phyloP scores from a whole-genome alignment of 768 basidiomycete species.

The Mycena crocata region DNA sequence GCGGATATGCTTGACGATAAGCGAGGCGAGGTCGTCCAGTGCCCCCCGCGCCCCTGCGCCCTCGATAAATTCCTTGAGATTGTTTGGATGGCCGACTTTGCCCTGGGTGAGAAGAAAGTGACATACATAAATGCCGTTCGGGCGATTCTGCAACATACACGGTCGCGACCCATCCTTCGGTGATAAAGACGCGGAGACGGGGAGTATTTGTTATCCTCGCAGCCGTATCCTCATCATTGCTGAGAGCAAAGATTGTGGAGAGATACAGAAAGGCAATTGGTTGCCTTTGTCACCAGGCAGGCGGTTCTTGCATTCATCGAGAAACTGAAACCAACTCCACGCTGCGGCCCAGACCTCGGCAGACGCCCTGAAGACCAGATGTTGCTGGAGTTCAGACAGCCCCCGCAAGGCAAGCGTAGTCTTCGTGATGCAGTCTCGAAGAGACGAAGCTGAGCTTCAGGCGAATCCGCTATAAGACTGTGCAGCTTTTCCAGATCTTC shows the following conservation, averaged over 20 bases:
- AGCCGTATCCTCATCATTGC: neutral
- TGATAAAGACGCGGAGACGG: neutral
- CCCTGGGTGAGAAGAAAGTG: no score
- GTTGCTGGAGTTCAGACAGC: no score
- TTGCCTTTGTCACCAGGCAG: neutral
- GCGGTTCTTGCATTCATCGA: conserved; percentile 3
- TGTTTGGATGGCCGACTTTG: no score
- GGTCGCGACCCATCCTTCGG: conserved; percentile 8
- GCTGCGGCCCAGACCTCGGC: conserved; percentile 5
- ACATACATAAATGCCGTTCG: no score
- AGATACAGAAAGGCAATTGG: neutral
- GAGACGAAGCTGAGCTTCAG: conserved; percentile 5
- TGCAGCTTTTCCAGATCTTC: conserved; percentile 6
- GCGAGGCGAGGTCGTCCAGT: no score
- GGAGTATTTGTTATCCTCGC: neutral
- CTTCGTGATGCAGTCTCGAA: neutral
- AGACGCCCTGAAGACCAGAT: neutral
- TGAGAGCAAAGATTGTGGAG: neutral
- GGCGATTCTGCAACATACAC: no score
- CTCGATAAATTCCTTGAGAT: no score
- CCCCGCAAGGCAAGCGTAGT: conserved; percentile 1
- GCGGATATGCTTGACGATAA: no score
- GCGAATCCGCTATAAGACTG: conserved; percentile 13
- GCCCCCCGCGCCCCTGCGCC: no score
- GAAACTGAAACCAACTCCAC: conserved; percentile 7